These are phyloP conservation scores for Phoma sp. DNA, from an alignment of 2,329 filamentous ascomycete species.

Conservation along the genomic window DNA sequence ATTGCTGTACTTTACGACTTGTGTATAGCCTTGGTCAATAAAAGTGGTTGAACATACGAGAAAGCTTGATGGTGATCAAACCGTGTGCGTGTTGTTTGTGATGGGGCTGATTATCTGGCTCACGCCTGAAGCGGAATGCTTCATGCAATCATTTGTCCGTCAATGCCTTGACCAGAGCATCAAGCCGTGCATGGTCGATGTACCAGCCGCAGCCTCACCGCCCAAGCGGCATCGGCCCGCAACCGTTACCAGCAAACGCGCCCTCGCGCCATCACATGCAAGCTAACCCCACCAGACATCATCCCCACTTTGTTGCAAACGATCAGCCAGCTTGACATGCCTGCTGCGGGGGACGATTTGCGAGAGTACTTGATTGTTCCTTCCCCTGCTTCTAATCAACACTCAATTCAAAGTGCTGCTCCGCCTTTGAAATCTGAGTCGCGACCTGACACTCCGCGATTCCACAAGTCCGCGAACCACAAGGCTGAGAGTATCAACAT, in stretches of 20 bases:
- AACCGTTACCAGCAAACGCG: conserved; percentile 20
- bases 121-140: not conserved
- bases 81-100: no score
- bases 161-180: no score
- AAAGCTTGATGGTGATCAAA: no score
- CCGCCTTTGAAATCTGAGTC: not conserved
- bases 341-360: conserved; percentile 28
- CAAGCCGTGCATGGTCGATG: no score
- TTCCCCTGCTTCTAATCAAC: conserved; percentile 21
- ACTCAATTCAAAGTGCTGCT: conserved; percentile 9
- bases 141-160: not conserved
- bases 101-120: no score
- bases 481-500: conserved; percentile 12
- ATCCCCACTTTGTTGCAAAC: conserved; percentile 9
- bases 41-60: no score
- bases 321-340: conserved; percentile 12
- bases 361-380: conserved; percentile 29
- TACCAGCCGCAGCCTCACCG: conserved; percentile 1
- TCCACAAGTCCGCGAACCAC: not conserved
- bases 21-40: conserved; percentile 2
- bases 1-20: not conserved
- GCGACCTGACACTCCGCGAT: conserved; percentile 1
- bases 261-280: conserved; percentile 35
- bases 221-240: conserved; percentile 6
- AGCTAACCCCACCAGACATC: conserved; percentile 13